Evolutionary conservation across 176 grass and related monocot species (phyloP), one percentile per base, ranked within the genome.

Genomic region (Pontederia crassipes): DNA sequence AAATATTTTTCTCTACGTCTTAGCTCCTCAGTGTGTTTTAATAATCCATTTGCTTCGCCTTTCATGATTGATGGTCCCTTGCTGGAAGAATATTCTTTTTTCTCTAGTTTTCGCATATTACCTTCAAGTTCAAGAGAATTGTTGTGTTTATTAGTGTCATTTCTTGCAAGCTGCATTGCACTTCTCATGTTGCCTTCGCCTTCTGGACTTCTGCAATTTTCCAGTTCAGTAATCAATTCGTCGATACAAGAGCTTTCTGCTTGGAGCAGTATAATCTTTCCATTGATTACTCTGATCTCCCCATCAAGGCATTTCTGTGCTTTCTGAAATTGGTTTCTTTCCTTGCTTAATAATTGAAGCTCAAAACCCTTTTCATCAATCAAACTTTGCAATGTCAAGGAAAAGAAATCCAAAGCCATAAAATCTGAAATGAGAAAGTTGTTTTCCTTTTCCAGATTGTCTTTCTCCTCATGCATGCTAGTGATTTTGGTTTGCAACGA

Each of bases 191-290:
- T 68, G 28, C 49, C 20, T 10, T 65, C 47, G 47, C 8, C 17
- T 65, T 51, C 62, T 50, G 14, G 27, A 6, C 10, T 50, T 51
- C 62, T 65, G 46, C 46, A 49, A 46, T 28, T 20, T 50, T 65
- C 28, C 47, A 65, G 28, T 18, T 65, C 8, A 51, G 62, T 11
- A 12, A 50, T 15, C 9, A 17, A 49, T 56, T 82, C 81, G 75
- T 85, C 76, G 10, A 85, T 81, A 69, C 73, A 72, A 47, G 80
- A 78, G 55, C 81, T 89, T 79, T 89, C 81, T 2, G 81, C 75
- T 69, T 89, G 74, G 8, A 89, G 78, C 46, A 77, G 75, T 16
- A 62, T 71, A 35, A 85, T 68, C 57, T 89, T 89, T 68, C 68
- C 77, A 70, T 79, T 79, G 75, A 89, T 76, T 65, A 81, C 26